Percentiles rank a stretch among this genome's conserved stretches.
Evolutionary conservation across 305 asterid genomes (phyloP).

Genomic region (Rubia balearica): DNA sequence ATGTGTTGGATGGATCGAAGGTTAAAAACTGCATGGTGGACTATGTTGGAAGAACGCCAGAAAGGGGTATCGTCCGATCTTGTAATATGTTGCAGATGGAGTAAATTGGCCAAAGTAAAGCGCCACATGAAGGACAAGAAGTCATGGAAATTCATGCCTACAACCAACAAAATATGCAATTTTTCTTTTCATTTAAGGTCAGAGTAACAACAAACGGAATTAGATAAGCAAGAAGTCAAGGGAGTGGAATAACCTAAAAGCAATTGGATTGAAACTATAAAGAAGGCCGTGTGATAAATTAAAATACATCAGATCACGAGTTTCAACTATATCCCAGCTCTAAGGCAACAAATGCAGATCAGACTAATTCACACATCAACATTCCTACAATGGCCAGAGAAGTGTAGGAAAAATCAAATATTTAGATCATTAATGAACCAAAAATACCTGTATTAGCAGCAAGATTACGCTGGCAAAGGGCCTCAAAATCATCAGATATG

Average conservation of each 20-base stretch:
- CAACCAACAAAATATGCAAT: constrained; percentile 17
- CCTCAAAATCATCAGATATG: constrained; percentile 85
- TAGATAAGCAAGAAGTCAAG: neutral
- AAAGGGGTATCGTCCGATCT: constrained; percentile 12
- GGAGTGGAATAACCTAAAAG: neutral
- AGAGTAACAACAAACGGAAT: constrained; percentile 5
- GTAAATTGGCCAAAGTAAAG: constrained; percentile 59
- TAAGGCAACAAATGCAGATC: neutral
- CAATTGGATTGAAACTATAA: neutral
- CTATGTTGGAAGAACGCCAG: constrained; percentile 32
- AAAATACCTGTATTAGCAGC: constrained; percentile 82
- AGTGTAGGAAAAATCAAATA: neutral
- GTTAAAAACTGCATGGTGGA: constrained; percentile 43
- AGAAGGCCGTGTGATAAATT: neutral
- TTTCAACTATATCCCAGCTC: neutral
- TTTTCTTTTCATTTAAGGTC: neutral
- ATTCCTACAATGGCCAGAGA: neutral
- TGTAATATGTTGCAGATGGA: constrained; percentile 43
- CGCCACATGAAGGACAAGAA: constrained; percentile 67
- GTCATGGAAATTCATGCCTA: constrained; percentile 81
- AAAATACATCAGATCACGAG: neutral
- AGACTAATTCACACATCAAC: neutral
- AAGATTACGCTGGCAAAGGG: constrained; percentile 85
- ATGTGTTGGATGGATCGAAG: constrained; percentile 39
- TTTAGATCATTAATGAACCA: neutral